These are phyloP conservation scores for Peronosclerospora sorghi DNA, from an alignment of 352 stramenopile genomes.

Conservation along the genomic window DNA sequence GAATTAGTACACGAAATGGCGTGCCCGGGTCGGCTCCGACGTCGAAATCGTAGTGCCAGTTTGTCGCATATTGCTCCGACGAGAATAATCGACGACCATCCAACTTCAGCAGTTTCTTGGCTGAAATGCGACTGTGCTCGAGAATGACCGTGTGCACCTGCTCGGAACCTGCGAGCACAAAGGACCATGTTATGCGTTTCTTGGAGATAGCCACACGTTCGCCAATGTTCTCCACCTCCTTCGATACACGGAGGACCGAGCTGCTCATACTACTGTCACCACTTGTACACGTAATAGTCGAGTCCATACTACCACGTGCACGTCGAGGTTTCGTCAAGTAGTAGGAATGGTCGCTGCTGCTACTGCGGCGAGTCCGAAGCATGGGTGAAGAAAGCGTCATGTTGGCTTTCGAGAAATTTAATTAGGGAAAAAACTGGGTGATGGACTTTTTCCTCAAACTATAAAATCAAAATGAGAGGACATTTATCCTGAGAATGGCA, in stretches of 20 bases:
- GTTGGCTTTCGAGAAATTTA: too few species aligned
- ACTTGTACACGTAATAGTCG: conserved; percentile 12
- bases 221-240: conserved; percentile 77
- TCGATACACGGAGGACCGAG: conserved; percentile 48
- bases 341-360: conserved; percentile 10
- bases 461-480: too few species aligned
- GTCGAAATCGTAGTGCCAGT: conserved; percentile 72
- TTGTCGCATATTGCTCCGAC: conserved; percentile 58
- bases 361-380: conserved; percentile 12
- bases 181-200: conserved; percentile 79
- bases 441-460: too few species aligned
- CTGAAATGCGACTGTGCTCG: conserved; percentile 72
- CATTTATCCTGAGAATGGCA: too few species aligned
- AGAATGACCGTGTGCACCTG: conserved; percentile 79
- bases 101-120: conserved; percentile 74
- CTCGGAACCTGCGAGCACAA: conserved; percentile 60
- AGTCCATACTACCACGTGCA: conserved; percentile 24
- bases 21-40: conserved; percentile 26
- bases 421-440: too few species aligned
- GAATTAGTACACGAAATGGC: conserved; percentile 57
- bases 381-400: conserved; percentile 41
- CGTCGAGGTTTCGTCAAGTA: conserved; percentile 15
- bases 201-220: conserved; percentile 71
- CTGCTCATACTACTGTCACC: conserved; percentile 12
- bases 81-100: conserved; percentile 64